These are phyloP conservation scores for Phaffia tasmanica DNA, from an alignment of 768 basidiomycete species.

Conservation along the genomic window DNA sequence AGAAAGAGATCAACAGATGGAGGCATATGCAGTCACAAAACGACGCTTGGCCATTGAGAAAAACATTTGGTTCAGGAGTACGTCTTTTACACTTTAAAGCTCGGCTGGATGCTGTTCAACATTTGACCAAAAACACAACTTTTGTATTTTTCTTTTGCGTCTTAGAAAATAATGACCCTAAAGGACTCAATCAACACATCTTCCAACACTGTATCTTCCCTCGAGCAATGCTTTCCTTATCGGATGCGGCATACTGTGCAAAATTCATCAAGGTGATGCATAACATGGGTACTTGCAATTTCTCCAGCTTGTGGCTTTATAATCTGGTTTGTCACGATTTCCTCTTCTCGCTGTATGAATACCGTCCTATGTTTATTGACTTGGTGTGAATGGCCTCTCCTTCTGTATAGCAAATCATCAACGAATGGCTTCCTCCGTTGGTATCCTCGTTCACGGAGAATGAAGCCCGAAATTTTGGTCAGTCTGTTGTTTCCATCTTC, in stretches of 20 bases:
- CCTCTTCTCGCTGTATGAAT: too few species aligned
- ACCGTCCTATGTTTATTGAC: too few species aligned
- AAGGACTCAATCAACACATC: constrained; percentile 29
- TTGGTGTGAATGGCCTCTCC: not conserved
- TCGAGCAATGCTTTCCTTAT: constrained; percentile 80
- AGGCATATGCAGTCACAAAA: constrained; percentile 13
- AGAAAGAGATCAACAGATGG: constrained; percentile 20
- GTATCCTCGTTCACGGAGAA: constrained; percentile 91
- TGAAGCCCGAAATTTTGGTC: constrained; percentile 89
- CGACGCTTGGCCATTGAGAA: constrained; percentile 16
- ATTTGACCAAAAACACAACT: not conserved
- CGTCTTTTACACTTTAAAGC: not conserved
- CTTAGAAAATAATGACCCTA: constrained; percentile 19
- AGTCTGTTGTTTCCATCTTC: constrained; percentile 25
- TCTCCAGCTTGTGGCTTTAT: constrained; percentile 73
- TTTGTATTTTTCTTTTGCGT: not conserved
- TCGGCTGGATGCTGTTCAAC: not conserved
- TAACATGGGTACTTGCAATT: constrained; percentile 73
- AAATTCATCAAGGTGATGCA: constrained; percentile 84
- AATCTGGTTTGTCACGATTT: constrained; percentile 50
- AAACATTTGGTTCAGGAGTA: constrained; percentile 24
- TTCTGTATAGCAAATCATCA: constrained; percentile 53
- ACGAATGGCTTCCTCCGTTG: constrained; percentile 68
- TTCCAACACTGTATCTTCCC: constrained; percentile 90
- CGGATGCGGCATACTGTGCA: constrained; percentile 90